Evolutionary conservation across 2,329 filamentous ascomycete genomes (phyloP), one percentile per base, ranked within the genome.

Genomic region (Fulvia fulva): DNA sequence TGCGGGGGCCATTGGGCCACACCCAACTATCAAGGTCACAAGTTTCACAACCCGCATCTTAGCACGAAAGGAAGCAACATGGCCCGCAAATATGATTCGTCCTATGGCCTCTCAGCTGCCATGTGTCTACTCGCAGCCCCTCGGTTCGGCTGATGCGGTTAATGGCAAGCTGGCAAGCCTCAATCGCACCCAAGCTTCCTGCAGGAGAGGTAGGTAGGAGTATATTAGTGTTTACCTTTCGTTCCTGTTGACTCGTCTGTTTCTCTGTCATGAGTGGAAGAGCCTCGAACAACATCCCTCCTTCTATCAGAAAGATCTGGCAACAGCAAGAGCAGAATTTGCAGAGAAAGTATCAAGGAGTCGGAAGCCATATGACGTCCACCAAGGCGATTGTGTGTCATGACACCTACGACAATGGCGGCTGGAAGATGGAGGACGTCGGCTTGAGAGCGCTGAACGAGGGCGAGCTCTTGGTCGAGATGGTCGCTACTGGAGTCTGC

Each of bases 401-500:
- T 32, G 70, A 72, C 34, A 73, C 74, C 1, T 65, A 73, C 51
- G 67, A 68, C 51, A 70, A 74, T 43, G 65, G 70, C 16, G 68
- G 69, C 43, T 78, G 76, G 76, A 73, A 71, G 54, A 70, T 76
- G 63, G 72, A 75, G 49, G 68, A 73, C 16, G 70, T 77, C 12
- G 66, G 63, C 14, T 52, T 77, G 1, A 64, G 75, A 11, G 63
- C 73, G n/a, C 69, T 73, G 1, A 63, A 67, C 11, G 70, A 77
- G 1, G 76, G 80, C 28, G 81, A 84, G 67, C 68, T 83, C 1
- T 70, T 83, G 1, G 76, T 84, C 3, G 78, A 81, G 44, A 78
- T 84, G 58, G 73, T 82, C 0, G 80, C 81, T 0, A 77, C 58
- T 19, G 81, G 82, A 0, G 76, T 84, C 51, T 84, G 82, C 60